Evolutionary conservation across 2,329 filamentous ascomycete species (phyloP).

Genomic region (Pezicula radicicola): DNA sequence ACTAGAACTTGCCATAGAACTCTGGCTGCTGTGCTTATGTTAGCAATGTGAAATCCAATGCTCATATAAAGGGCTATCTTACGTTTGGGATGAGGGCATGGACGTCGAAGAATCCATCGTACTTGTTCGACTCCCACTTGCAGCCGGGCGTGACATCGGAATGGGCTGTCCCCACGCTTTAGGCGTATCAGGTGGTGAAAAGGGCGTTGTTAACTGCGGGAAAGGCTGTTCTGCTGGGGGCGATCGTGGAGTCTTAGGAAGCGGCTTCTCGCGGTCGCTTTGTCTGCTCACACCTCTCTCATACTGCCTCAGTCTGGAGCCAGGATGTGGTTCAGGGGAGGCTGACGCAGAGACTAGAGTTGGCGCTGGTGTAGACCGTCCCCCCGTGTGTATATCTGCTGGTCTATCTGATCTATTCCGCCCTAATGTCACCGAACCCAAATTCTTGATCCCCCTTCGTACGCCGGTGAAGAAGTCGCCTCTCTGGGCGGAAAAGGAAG

Average conservation of each 20-base stretch:
- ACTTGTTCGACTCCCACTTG: conserved; percentile 25
- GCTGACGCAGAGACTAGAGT: conserved; percentile 11
- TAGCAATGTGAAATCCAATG: conserved; percentile 13
- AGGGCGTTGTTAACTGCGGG: conserved; percentile 3
- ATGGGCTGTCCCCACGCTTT: conserved; percentile 10
- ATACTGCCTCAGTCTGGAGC: conserved; percentile 17
- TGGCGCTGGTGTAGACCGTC: conserved; percentile 9
- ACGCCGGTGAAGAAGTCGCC: conserved; percentile 25
- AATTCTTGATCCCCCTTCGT: conserved; percentile 25
- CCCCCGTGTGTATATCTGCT: conserved; percentile 16
- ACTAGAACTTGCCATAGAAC: conserved; percentile 36
- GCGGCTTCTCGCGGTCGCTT: conserved; percentile 23
- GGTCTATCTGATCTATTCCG: conserved; percentile 19
- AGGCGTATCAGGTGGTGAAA: conserved; percentile 22
- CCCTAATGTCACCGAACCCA: conserved; percentile 25
- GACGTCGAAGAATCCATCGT: conserved; percentile 29
- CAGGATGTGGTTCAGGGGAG: conserved; percentile 8
- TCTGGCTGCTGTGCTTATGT: conserved; percentile 38
- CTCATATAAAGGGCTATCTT: conserved; percentile 16
- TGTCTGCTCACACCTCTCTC: conserved; percentile 9
- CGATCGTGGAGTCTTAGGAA: conserved; percentile 25
- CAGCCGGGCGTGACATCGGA: conserved; percentile 20
- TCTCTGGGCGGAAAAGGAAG: conserved; percentile 10
- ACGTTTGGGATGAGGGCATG: conserved; percentile 14
- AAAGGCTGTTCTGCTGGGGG: conserved; percentile 14